A percentile compares a stretch with the other conserved stretches of the same genome.
Conservation (phyloP, 176 grass and related monocot genomes). For the Aegilops longissima region DNA sequence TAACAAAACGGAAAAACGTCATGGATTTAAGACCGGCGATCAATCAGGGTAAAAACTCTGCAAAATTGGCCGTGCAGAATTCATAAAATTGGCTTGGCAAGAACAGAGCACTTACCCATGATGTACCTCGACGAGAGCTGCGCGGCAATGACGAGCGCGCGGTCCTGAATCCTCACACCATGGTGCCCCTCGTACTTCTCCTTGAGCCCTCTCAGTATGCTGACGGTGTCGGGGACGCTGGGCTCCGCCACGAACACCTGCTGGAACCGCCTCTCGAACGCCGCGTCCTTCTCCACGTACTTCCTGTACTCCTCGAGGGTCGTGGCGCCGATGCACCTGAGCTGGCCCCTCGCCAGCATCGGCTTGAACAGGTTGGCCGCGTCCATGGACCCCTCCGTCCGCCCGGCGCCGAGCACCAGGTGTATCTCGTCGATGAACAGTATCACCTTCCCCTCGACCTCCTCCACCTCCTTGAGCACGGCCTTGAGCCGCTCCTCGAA, state of each 20-base stretch:
- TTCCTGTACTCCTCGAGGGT: conserved; percentile 82
- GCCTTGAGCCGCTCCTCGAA: conserved; percentile 83
- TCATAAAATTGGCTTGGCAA: neutral
- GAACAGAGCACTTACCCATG: conserved; percentile 47
- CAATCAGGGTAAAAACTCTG: neutral
- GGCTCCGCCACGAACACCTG: conserved; percentile 74
- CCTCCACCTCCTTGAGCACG: conserved; percentile 81
- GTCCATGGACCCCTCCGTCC: conserved; percentile 76
- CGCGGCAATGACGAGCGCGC: conserved; percentile 67
- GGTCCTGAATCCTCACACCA: conserved; percentile 65
- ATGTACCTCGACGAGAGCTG: conserved; percentile 81
- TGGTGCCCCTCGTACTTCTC: conserved; percentile 92
- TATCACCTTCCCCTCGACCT: conserved; percentile 65
- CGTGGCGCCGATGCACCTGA: conserved; percentile 74
- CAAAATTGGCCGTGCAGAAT: neutral
- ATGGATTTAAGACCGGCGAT: neutral
- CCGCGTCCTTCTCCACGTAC: conserved; percentile 83
- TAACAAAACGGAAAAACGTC: neutral
- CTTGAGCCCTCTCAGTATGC: conserved; percentile 67
- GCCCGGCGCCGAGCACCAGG: conserved; percentile 69
- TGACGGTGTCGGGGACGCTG: conserved; percentile 68
- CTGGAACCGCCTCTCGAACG: conserved; percentile 81
- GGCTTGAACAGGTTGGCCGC: conserved; percentile 83
- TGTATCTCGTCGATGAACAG: conserved; percentile 94
- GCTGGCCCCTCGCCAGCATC: conserved; percentile 74